A percentile compares a stretch with the other conserved stretches of the same genome.
phyloP scores from a whole-genome alignment of 139 green algal species.

The Chlorella sp. region DNA sequence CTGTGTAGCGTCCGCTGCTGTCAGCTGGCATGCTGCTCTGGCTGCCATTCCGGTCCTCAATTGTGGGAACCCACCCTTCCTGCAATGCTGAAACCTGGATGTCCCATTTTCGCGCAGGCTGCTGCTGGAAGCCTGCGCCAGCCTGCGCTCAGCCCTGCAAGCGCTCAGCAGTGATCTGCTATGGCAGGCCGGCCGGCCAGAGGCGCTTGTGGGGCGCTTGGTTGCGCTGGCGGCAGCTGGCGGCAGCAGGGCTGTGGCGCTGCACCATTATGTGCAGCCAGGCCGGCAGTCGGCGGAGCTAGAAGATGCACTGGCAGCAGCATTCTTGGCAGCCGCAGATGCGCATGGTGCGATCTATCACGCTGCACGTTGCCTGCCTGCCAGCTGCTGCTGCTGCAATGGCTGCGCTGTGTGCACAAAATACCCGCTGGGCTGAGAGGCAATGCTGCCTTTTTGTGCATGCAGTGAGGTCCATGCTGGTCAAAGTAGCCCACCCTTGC shows the following conservation, averaged over 20 bases:
- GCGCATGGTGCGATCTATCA: conserved; percentile 1
- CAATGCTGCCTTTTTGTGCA: no score
- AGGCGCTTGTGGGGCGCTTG: conserved; percentile 12
- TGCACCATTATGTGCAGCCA: conserved; percentile 24
- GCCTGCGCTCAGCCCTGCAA: not conserved
- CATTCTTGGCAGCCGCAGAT: not conserved
- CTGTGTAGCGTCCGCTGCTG: not conserved
- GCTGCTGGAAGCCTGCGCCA: conserved; percentile 27
- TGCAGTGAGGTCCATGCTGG: no score
- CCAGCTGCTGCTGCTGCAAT: no score
- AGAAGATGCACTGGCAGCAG: conserved; percentile 5
- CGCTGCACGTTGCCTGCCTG: no score
- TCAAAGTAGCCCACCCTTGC: not conserved
- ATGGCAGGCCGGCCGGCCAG: not conserved
- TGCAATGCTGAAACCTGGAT: no score
- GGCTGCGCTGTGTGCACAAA: no score
- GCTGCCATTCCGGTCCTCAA: no score
- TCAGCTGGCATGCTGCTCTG: not conserved
- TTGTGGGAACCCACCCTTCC: no score
- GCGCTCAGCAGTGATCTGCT: conserved; percentile 5
- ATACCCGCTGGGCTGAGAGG: no score
- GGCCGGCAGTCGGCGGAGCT: not conserved
- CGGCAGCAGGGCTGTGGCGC: not conserved
- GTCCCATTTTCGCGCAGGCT: not conserved
- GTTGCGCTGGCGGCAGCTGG: conserved; percentile 16